Base-by-base conservation (phyloP, 2,329 filamentous ascomycete genomes). In the Aspergillus alliaceus region DNA sequence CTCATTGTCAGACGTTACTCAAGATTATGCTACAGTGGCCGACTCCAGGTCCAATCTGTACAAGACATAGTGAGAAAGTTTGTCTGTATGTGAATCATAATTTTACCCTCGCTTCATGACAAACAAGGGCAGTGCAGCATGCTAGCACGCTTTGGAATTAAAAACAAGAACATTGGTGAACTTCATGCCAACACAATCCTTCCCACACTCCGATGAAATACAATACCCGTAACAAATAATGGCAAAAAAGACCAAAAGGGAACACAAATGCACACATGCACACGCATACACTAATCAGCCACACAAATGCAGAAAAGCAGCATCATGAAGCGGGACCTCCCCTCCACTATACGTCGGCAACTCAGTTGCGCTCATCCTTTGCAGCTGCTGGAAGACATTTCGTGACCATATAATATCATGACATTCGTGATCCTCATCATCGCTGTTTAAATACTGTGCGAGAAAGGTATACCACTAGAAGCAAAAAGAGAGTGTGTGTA, bases 371-470 rank as follows among this genome's bases (percentile, higher is more conserved):
- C 59, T 55, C 60, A 58, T 63, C 60, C 57, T 60, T 59, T 51
- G 62, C n/a, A n/a, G n/a, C 59, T 61, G 56, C 57, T 63, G 61
- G 40, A 29, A 60, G 56, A 62, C 61, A 64, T 62, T 60, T 68
- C 65, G 62, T 59, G 70, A 69, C 71, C 71, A 67, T 74, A 71
- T 64, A 73, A 66, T 64, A 71, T 74, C 73, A 73, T 75, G 70
- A 74, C 66, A 64, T 71, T 75, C 72, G 69, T 76, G 69, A 71
- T 72, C 71, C 67, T 75, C 71, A 66, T 75, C 72, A 72, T 72
- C 70, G 72, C 69, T 69, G 64, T 62, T 64, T 64, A 67, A 67
- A 68, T 66, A 71, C 67, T 69, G 65, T 70, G 72, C 69, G 69
- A 72, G 64, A 69, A 71, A 70, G 66, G 63, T 71, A 72, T 69